A percentile compares a stretch with the other conserved stretches of the same genome.
Evolutionary conservation across 148 eudicot species (phyloP).

Genomic region (Rhododendron vialii): DNA sequence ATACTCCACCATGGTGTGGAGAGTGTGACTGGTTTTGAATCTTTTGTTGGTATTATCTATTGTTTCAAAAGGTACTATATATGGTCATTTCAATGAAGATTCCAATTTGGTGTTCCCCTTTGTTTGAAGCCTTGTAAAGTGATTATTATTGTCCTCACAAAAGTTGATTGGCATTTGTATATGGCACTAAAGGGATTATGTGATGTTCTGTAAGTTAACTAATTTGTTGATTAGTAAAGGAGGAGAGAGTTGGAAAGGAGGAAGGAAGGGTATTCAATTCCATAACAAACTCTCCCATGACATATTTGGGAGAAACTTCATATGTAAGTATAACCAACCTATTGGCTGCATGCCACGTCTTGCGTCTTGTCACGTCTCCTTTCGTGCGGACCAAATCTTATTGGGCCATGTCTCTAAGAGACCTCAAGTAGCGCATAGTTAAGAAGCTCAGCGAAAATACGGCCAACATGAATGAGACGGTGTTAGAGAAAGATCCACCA

Average conservation of each 20-base stretch:
- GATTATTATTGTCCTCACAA: not conserved
- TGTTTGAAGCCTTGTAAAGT: not conserved
- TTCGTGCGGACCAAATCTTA: too few relatives aligned
- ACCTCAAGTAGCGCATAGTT: too few relatives aligned
- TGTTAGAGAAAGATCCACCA: too few relatives aligned
- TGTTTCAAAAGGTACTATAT: not conserved
- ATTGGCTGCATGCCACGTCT: not conserved
- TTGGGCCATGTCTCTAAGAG: too few relatives aligned
- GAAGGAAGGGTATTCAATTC: not conserved
- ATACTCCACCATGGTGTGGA: not conserved
- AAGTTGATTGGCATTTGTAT: not conserved
- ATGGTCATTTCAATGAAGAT: not conserved
- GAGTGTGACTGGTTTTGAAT: not conserved
- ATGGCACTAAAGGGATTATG: not conserved
- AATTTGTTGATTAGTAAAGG: not conserved
- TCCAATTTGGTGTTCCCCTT: not conserved
- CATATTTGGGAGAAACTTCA: not conserved
- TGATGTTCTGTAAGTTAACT: not conserved
- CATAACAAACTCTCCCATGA: not conserved
- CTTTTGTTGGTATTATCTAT: not conserved
- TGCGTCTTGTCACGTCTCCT: too few relatives aligned
- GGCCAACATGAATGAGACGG: too few relatives aligned
- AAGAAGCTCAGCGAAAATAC: too few relatives aligned
- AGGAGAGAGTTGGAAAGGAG: not conserved
- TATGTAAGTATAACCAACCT: not conserved